phyloP scores from a whole-genome alignment of 2,329 filamentous ascomycete genomes.

The Epicoccum sorghinum region DNA sequence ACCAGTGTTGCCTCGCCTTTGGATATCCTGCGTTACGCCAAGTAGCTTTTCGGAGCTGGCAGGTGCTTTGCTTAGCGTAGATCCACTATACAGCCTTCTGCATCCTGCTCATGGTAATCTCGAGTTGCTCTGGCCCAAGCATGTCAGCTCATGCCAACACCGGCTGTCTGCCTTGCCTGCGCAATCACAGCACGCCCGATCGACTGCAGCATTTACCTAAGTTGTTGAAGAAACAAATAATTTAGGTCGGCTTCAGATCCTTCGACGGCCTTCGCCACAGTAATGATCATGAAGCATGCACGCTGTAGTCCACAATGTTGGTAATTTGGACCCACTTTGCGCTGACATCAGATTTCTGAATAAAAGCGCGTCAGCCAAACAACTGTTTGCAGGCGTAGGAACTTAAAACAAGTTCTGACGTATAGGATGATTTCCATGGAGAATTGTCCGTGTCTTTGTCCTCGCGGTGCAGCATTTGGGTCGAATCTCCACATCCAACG shows the following conservation, averaged over 20 bases:
- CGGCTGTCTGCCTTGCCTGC: neutral
- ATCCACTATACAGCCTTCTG: too few relatives aligned
- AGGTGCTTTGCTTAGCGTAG: too few relatives aligned
- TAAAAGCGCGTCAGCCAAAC: neutral
- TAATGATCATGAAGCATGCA: neutral
- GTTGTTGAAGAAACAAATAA: neutral
- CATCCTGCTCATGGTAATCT: too few relatives aligned
- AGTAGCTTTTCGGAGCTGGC: too few relatives aligned
- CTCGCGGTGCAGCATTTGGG: conserved; percentile 6
- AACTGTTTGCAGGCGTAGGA: neutral
- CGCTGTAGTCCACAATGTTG: neutral
- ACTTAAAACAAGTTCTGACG: neutral
- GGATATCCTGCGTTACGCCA: too few relatives aligned
- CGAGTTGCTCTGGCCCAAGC: too few relatives aligned
- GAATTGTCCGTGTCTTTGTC: neutral
- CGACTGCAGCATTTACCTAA: too few relatives aligned
- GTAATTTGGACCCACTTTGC: conserved; percentile 2
- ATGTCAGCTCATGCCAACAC: neutral
- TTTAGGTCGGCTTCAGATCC: neutral
- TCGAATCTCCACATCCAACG: conserved; percentile 4
- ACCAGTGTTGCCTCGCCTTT: too few relatives aligned
- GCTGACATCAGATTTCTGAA: neutral
- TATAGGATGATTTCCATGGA: neutral
- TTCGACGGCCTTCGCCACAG: neutral
- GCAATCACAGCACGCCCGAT: too few relatives aligned